Base-by-base conservation (phyloP, 1,284 basidiomycete species). In the Agroathelia rolfsii region DNA sequence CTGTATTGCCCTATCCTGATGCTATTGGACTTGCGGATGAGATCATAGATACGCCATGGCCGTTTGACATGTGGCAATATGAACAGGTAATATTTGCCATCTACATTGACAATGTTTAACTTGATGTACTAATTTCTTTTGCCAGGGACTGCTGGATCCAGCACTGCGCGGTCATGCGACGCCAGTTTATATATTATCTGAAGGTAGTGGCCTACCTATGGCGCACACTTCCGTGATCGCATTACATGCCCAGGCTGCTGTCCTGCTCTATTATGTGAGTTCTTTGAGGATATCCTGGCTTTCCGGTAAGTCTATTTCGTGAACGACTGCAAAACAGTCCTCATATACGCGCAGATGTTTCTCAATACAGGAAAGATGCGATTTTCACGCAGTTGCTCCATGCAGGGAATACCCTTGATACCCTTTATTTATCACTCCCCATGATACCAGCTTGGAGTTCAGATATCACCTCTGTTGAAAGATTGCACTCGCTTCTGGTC, bases 21-120 rank as follows among this genome's bases (percentile, higher is more conserved):
- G 47, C 46, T 19, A 45, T 46, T 10, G 41, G 40, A 7, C 39
- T 46, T n/a, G 47, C 46, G 3, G 47, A 47, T 12, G 41, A 44
- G 36, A 55, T 68, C 12, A 72, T 79, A 21, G 59, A 65, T 32
- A 55, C 58, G 1, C 57, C 62, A 3, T 70, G 66, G 62, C 65
- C 67, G 4, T 35, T 56, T 21, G 49, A 57, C 10, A 49, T 55
- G 36, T 39, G 47, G n/a, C 41, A 50, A 11, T 58, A 56, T 33
- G 49, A 53, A 32, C 41, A 44, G 38, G 55, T 50, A 8, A 15
- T 29, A 32, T 32, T 31, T 42, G 33, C 32, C 35, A 2, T 13
- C 36, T 14, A 9, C 6, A 19, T 17, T 14, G 5, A 23, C 17
- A 20, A 6, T 22, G 15, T 17, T 24, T 23, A 29, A 5, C 18